Evolutionary conservation across 345 rosid species (phyloP).

Genomic region (Gossypium bickii): DNA sequence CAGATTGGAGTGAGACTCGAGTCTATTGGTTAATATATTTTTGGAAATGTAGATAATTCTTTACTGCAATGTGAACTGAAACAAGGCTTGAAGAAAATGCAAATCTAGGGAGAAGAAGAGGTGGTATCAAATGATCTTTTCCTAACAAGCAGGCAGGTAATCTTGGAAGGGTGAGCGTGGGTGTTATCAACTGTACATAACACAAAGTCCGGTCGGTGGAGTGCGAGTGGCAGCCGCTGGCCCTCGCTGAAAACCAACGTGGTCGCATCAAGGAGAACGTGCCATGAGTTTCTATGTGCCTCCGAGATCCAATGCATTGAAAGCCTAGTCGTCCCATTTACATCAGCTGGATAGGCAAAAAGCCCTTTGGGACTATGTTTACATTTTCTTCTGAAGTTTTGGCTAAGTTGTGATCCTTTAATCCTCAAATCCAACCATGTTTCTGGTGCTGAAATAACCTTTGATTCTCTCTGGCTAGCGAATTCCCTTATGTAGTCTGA

Average conservation of each 20-base stretch:
- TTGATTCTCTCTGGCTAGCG: conserved; percentile 59
- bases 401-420: conserved; percentile 71
- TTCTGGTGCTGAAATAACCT: conserved; percentile 57
- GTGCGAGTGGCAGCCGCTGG: conserved; percentile 45
- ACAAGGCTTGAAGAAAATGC: too few species aligned
- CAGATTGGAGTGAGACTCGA: background rate
- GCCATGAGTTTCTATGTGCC: conserved; percentile 72
- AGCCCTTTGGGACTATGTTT: conserved; percentile 60
- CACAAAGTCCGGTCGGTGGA: conserved; percentile 62
- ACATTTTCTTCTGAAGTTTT: conserved; percentile 64
- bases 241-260: conserved; percentile 42
- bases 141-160: conserved; percentile 64
- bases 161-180: conserved; percentile 39
- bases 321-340: conserved; percentile 48
- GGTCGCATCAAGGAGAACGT: conserved; percentile 60
- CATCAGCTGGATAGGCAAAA: conserved; percentile 56
- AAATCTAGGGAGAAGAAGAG: conserved; percentile 20
- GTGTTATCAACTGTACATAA: conserved; percentile 47
- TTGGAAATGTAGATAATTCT: background rate
- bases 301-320: conserved; percentile 75
- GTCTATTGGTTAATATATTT: background rate
- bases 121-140: conserved; percentile 55
- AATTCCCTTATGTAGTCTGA: conserved; percentile 50
- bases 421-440: conserved; percentile 73
- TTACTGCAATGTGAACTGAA: background rate